Evolutionary conservation across 495 filamentous ascomycete species (phyloP), one percentile per base, ranked within the genome.

Genomic region (Aspergillus incahuasiensis): DNA sequence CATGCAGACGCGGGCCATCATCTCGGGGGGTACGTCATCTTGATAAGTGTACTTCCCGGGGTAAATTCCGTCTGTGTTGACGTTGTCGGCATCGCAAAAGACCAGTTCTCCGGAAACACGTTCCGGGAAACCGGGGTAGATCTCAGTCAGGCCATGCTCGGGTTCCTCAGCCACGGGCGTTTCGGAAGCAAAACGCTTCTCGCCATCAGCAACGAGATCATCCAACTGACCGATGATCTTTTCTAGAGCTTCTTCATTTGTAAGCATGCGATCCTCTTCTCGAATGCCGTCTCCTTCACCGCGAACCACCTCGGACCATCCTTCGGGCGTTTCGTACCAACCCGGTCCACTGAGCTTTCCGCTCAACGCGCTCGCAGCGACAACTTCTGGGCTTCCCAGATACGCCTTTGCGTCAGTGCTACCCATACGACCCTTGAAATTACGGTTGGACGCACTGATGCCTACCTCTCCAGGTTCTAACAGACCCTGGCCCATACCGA

Each of bases 381-480:
- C 92, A 12, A 96, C 87, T 58, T 96, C 92, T 5, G 94, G 92
- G 56, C 85, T 91, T 8, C 85, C 89, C 2, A 98, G 84, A 67
- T 97, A 97, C 0, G 91, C 90, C 58, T 90, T 87, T 0, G 91
- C 90, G 5, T 91, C 84, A 7, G 78, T 84, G 6, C 79, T 84
- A 4, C 92, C 92, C 91, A 96, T 96, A 19, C 92, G 83, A 0
- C 90, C 92, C 72, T 94, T 92, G 78, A 95, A 96, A 69, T 96
- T 96, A 18, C 92, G 84, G 75, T 97, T 96, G 48, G 81, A 86
- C 0, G 90, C 89, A 58, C 81, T 86, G 63, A 96, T 95, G n/a
- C 92, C 92, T 24, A 92, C 85, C 72, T 96, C 90, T 2, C 89
- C 89, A 9, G 83, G 80, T 63, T 96, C 87, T 0, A 97, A 79